A percentile compares a stretch with the other conserved stretches of the same genome.
Conservation (phyloP, 2,329 filamentous ascomycete species). For the Botrytis porri region DNA sequence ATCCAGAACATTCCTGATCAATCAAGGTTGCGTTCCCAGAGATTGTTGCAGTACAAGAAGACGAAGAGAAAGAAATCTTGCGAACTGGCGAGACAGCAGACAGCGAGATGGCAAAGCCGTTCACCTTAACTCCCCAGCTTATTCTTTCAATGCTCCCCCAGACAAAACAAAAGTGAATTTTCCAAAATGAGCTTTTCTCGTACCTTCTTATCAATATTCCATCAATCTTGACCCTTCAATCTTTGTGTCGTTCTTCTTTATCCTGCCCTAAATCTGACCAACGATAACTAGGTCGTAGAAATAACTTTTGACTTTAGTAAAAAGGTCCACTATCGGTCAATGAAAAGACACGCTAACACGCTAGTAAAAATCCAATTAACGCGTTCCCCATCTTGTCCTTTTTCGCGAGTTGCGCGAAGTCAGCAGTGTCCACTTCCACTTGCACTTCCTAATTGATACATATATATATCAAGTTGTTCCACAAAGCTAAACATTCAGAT, state of each 20-base stretch:
- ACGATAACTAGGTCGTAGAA: background rate
- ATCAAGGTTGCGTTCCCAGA: background rate
- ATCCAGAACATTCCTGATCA: background rate
- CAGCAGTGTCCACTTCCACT: conserved; percentile 5
- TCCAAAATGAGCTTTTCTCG: background rate
- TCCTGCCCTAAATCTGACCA: background rate
- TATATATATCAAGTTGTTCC: background rate
- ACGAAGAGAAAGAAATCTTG: background rate
- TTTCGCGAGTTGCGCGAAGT: conserved; percentile 21
- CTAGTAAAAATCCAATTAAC: conserved; percentile 13
- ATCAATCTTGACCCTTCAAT: background rate
- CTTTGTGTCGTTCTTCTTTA: background rate
- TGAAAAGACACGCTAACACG: conserved; percentile 1
- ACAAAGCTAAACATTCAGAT: background rate
- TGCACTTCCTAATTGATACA: background rate
- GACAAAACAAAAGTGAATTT: background rate
- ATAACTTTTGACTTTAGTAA: background rate
- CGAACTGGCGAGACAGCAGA: background rate
- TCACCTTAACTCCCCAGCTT: background rate
- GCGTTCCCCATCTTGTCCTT: conserved; percentile 7
- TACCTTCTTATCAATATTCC: background rate
- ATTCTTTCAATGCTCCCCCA: background rate
- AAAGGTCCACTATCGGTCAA: background rate
- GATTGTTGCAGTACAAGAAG: background rate
- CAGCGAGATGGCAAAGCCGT: background rate